Percentiles rank a stretch among this genome's conserved stretches.
phyloP scores from a whole-genome alignment of 768 basidiomycete genomes.

The Mrakia frigida region DNA sequence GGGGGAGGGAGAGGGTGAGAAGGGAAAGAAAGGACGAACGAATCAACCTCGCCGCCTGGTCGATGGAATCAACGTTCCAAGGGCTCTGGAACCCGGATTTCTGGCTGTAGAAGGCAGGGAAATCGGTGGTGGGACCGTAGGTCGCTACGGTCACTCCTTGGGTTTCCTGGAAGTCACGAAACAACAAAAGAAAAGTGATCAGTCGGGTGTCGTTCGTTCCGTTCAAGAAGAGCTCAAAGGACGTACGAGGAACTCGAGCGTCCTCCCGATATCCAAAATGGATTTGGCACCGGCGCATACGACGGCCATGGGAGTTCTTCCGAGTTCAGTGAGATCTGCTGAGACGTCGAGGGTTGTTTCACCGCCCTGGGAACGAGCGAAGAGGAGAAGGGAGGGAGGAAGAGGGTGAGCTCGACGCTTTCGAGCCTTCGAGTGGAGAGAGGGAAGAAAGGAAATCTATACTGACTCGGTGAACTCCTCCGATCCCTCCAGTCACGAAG shows the following conservation, averaged over 20 bases:
- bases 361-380: conserved; percentile 60
- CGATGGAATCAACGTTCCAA: conserved; percentile 64
- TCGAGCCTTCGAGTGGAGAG: too few species aligned
- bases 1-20: background rate
- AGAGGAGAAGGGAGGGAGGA: background rate
- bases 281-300: conserved; percentile 92
- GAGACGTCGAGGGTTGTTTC: conserved; percentile 87
- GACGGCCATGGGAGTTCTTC: conserved; percentile 73
- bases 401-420: background rate
- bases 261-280: conserved; percentile 82
- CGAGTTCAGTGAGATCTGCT: conserved; percentile 83
- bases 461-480: conserved; percentile 5
- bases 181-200: background rate
- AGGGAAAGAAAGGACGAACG: conserved; percentile 49
- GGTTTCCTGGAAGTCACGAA: conserved; percentile 62
- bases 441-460: background rate
- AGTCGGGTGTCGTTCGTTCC: background rate
- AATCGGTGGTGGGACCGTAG: conserved; percentile 68
- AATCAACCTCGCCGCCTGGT: conserved; percentile 66
- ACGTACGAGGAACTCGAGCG: conserved; percentile 48
- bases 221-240: background rate
- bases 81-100: conserved; percentile 80
- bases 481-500: conserved; percentile 79
- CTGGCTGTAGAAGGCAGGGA: conserved; percentile 90
- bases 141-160: conserved; percentile 86